These are phyloP conservation scores for Phytophthora hibernalis DNA, from an alignment of 352 stramenopile species.

Conservation along the genomic window DNA sequence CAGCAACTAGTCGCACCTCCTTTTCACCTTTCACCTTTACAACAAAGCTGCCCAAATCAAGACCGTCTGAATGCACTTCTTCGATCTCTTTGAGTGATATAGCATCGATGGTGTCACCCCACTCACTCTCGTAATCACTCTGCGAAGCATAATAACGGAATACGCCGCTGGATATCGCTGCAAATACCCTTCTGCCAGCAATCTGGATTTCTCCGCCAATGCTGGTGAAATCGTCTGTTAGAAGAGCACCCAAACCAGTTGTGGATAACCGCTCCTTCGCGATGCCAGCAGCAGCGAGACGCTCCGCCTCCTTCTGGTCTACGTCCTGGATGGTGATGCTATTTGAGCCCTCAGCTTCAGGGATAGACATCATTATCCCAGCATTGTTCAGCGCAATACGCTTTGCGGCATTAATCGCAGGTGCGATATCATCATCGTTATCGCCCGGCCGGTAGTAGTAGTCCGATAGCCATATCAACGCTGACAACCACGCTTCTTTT, in stretches of 20 bases:
- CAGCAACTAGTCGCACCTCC: constrained; percentile 74
- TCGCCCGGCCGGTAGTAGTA: constrained; percentile 72
- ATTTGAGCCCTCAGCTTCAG: constrained; percentile 48
- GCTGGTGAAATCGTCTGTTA: constrained; percentile 55
- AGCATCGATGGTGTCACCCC: constrained; percentile 83
- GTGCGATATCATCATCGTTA: constrained; percentile 30
- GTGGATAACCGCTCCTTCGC: constrained; percentile 39
- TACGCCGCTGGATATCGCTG: constrained; percentile 81
- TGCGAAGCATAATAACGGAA: constrained; percentile 90
- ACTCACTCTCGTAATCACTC: constrained; percentile 84
- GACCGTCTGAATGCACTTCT: constrained; percentile 79
- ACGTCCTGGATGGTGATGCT: constrained; percentile 38
- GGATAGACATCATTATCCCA: constrained; percentile 58
- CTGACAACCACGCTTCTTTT: constrained; percentile 88
- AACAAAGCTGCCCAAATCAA: constrained; percentile 78
- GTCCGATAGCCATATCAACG: constrained; percentile 87
- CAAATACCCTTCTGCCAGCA: constrained; percentile 66
- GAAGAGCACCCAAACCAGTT: constrained; percentile 33
- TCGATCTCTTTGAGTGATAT: constrained; percentile 83
- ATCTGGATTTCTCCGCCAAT: constrained; percentile 79
- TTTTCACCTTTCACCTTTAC: constrained; percentile 78
- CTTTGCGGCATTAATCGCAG: constrained; percentile 41
- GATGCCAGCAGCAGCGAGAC: constrained; percentile 36
- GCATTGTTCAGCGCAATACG: constrained; percentile 52
- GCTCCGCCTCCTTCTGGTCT: constrained; percentile 34